Evolutionary conservation across 2,329 filamentous ascomycete species (phyloP).

Genomic region (Aaosphaeria arxii): DNA sequence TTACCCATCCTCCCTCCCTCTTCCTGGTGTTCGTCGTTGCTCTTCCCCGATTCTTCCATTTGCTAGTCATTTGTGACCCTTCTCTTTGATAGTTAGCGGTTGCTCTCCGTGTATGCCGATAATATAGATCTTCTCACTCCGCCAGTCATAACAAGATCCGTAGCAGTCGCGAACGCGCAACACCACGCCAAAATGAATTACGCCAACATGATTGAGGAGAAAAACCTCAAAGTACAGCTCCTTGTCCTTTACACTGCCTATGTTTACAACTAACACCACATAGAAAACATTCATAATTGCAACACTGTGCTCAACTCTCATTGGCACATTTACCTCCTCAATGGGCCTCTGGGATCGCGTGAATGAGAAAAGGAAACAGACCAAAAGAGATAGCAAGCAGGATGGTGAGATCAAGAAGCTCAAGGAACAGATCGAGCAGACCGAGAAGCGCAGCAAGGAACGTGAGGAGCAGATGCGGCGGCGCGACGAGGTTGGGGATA

Average conservation of each 20-base stretch:
- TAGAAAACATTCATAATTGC: slow-evolving; percentile 47
- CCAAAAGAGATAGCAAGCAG: slow-evolving; percentile 35
- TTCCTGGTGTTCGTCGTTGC: too few relatives aligned
- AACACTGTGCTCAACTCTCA: slow-evolving; percentile 43
- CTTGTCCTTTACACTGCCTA: not conserved
- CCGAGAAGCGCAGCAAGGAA: slow-evolving; percentile 21
- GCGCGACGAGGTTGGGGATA: slow-evolving; percentile 29
- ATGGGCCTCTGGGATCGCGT: slow-evolving; percentile 44
- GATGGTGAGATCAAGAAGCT: slow-evolving; percentile 34
- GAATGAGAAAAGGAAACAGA: slow-evolving; percentile 33
- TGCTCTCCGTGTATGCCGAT: too few relatives aligned
- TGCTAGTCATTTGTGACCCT: too few relatives aligned
- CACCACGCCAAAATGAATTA: slow-evolving; percentile 34
- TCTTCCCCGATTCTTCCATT: too few relatives aligned
- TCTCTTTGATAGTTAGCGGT: too few relatives aligned
- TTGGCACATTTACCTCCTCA: slow-evolving; percentile 44
- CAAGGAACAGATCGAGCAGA: slow-evolving; percentile 26
- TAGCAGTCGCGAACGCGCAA: too few relatives aligned
- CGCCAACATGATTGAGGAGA: slow-evolving; percentile 45
- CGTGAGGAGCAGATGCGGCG: slow-evolving; percentile 9
- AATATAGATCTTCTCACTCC: too few relatives aligned
- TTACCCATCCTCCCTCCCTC: too few relatives aligned
- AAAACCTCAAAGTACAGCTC: slow-evolving; percentile 39
- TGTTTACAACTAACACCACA: not conserved
- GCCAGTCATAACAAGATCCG: too few relatives aligned